phyloP scores from a whole-genome alignment of 2,329 filamentous ascomycete genomes.

The Pyricularia pennisetigena region DNA sequence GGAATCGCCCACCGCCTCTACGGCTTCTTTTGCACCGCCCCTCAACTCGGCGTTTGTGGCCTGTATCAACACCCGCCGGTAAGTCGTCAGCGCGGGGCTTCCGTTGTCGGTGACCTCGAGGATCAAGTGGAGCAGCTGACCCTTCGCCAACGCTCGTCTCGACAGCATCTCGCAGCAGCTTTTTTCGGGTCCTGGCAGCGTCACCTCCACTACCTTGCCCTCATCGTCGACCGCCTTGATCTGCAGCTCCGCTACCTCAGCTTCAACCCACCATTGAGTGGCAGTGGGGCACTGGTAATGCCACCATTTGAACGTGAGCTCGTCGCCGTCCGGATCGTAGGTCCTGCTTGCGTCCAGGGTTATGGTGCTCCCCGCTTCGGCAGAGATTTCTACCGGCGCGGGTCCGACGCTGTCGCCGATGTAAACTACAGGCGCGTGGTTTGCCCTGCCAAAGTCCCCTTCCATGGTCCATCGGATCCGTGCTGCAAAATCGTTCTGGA shows the following conservation, averaged over 20 bases:
- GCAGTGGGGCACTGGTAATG: conserved; percentile 8
- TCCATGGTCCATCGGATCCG: conserved; percentile 11
- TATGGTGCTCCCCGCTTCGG: conserved; percentile 8
- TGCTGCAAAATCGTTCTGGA: conserved; percentile 30
- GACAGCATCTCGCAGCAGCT: conserved; percentile 1
- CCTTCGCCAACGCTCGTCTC: conserved; percentile 6
- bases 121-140: conserved; percentile 32
- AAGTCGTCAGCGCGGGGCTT: conserved; percentile 31
- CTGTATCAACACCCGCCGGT: conserved; percentile 31
- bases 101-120: conserved; percentile 37
- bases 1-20: neutral
- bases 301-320: conserved; percentile 11
- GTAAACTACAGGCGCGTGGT: conserved; percentile 9
- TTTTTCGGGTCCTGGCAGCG: conserved; percentile 5
- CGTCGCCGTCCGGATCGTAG: conserved; percentile 11
- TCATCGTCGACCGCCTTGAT: conserved; percentile 12
- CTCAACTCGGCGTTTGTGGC: conserved; percentile 18
- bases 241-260: neutral
- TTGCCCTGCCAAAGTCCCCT: conserved; percentile 2
- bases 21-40: neutral
- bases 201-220: conserved; percentile 8
- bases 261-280: neutral
- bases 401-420: conserved; percentile 13
- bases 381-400: conserved; percentile 6
- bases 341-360: conserved; percentile 9